These are phyloP conservation scores for Kodamaea fukazawae DNA, from an alignment of 805 yeast genomes.

Conservation along the genomic window DNA sequence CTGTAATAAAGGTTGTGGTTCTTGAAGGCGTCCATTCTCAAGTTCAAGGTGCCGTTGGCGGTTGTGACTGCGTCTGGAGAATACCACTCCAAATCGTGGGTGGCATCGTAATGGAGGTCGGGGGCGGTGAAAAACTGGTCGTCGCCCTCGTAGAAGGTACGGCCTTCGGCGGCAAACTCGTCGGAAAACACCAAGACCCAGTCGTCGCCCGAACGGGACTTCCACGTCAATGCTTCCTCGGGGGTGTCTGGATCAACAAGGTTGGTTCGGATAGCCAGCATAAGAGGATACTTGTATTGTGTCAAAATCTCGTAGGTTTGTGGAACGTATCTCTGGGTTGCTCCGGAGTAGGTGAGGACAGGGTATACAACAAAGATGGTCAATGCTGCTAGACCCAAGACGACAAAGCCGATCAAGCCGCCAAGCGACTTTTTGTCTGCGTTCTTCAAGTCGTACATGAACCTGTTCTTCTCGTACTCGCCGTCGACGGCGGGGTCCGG, in stretches of 20 bases:
- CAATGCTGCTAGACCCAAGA: conserved; percentile 57
- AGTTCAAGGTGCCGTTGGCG: conserved; percentile 33
- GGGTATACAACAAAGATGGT: conserved; percentile 79
- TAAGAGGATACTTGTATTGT: conserved; percentile 36
- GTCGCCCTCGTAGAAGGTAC: conserved; percentile 44
- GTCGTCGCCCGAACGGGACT: conserved; percentile 22
- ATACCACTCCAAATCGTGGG: conserved; percentile 45
- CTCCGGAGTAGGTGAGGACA: conserved; percentile 79
- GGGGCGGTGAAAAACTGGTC: conserved; percentile 44
- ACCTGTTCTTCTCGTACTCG: conserved; percentile 69
- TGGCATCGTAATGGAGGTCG: conserved; percentile 42
- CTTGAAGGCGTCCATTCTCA: conserved; percentile 39
- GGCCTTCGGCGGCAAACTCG: conserved; percentile 43
- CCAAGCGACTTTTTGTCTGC: conserved; percentile 62
- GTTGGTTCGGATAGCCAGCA: conserved; percentile 34
- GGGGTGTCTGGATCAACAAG: conserved; percentile 45
- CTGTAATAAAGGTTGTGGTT: conserved; percentile 77
- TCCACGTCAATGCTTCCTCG: conserved; percentile 21
- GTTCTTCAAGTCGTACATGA: conserved; percentile 59
- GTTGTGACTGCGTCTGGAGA: conserved; percentile 44
- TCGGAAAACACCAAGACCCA: conserved; percentile 42
- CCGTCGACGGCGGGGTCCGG: conserved; percentile 96
- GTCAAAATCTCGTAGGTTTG: conserved; percentile 47
- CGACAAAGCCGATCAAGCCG: conserved; percentile 60
- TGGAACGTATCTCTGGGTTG: conserved; percentile 27